Percentiles rank a stretch among this genome's conserved stretches.
Evolutionary conservation across 768 basidiomycete genomes (phyloP).

Genomic region (Pilatotrama ljubarskyi): DNA sequence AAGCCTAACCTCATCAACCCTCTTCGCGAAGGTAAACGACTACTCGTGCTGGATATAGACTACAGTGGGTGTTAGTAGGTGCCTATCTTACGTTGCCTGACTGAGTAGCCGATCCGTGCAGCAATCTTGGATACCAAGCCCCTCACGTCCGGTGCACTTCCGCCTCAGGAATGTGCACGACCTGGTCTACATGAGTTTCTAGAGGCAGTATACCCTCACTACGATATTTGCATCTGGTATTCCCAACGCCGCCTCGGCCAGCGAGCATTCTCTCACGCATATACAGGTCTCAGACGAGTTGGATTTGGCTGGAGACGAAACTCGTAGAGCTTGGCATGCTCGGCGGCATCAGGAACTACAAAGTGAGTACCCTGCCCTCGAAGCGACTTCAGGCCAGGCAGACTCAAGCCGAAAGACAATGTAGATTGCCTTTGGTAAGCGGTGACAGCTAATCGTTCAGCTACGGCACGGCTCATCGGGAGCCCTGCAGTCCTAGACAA

Average conservation of each 20-base stretch:
- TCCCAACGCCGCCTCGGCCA: neutral
- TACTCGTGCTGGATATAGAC: conserved; percentile 87
- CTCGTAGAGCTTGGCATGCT: conserved; percentile 85
- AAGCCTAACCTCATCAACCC: conserved; percentile 74
- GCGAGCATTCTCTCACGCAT: neutral
- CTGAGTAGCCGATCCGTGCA: conserved; percentile 28
- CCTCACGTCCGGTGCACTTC: conserved; percentile 76
- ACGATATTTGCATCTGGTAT: conserved; percentile 90
- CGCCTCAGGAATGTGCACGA: conserved; percentile 78
- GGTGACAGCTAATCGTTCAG: neutral
- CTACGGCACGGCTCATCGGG: neutral
- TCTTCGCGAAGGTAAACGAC: conserved; percentile 71
- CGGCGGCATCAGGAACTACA: conserved; percentile 67
- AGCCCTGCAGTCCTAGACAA: conserved; percentile 70
- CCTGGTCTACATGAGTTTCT: conserved; percentile 85
- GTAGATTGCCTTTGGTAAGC: conserved; percentile 63
- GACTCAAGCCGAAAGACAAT: too few species aligned
- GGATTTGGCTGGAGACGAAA: conserved; percentile 89
- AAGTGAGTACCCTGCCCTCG: conserved; percentile 47
- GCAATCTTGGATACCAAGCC: conserved; percentile 87
- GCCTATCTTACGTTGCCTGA: neutral
- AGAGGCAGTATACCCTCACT: conserved; percentile 74
- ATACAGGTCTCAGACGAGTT: conserved; percentile 77
- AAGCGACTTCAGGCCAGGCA: too few species aligned
- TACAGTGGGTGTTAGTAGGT: conserved; percentile 56